Base-by-base conservation (phyloP, 164 flowering plant species). In the Taxillus chinensis region DNA sequence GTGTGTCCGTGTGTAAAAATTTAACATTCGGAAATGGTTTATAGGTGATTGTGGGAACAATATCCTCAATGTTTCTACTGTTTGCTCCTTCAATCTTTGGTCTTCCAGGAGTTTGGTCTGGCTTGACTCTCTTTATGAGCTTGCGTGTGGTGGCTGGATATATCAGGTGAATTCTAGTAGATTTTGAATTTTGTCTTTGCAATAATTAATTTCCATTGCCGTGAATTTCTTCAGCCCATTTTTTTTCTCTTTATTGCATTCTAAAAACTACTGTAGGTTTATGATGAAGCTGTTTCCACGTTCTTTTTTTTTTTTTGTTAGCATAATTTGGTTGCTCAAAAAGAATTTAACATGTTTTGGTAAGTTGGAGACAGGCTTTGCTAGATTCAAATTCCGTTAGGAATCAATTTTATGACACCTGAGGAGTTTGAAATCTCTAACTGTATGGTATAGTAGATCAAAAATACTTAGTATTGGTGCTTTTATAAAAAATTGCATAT, bases 61-160 rank as follows among this genome's bases (percentile, higher is more conserved):
- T 89, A 61, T 86, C 96, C 54, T 89, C 93, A 46, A 78, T 81
- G 41, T 76, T 80, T 78, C 71, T 93, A 81, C 71, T 91, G 5
- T 87, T 71, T 72, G 95, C 80, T 57, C 83, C 97, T 43, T 45
- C 76, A 45, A 64, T 54, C 11, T 67, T 77, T 66, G 99, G 97
- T 60, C 86, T 95, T 73, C 73, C 69, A 17, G 99, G 96, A 58
- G 92, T 95, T 67, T 95, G 99, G 97, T 64, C 63, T 11, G 99
- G 99, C 60, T 73, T 95, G 85, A 59, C 86, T 61, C 79, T 89
- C 55, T 85, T 89, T 71, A 95, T 95, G 97, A 81, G 74, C 60
- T 77, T 95, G 74, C 87, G 95, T 2, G 76, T 66, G 70, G 74
- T 60, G 8, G 96, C 99, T 41, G 97, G 97, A 61, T 70, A 61